Base-by-base conservation (phyloP, 805 yeast species). In the Barnettozyma sucrosica region DNA sequence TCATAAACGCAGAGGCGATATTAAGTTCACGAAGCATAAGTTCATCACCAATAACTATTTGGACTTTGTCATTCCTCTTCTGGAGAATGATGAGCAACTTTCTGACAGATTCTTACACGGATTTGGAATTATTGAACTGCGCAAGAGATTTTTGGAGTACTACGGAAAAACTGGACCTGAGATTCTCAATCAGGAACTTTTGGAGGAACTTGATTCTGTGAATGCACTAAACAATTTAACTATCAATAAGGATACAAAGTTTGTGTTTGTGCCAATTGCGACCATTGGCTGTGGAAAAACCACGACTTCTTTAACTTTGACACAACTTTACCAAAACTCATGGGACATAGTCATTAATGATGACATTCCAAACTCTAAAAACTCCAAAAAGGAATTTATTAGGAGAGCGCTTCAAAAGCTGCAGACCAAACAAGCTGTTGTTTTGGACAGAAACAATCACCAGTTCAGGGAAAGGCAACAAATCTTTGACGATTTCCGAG, bases 281-380 rank as follows among this genome's bases (percentile, higher is more conserved):
- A 89, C 96, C 0, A 77, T 92, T 45, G 98, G 98, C 0, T 88
- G 97, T 65, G 99, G 99, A 7, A 93, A 93, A 61, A 89, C 97
- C 0, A 89, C 97, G 0, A 77, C 86, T 0, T 79, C 86, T 6
- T 61, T 78, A 32, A 81, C 90, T 0, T 67, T 93, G 36, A 51
- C 58, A 0, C 58, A 71, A 9, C 63, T 90, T 9, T 81, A 70
- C 47, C 81, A 83, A 1, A 54, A 59, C 1, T 60, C 67, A 0
- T 84, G 95, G 83, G 83, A 77, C 0, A 85, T 83, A 55, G 71
- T 86, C 10, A 96, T 89, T 62, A 93, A 89, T 66, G 98, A 92
- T 65, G 79, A 86, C 54, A 70, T 86, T 21, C 67, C 70, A 6
- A 71, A 71, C 19, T 65, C 70, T 0, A 69, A 66, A 49, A 68